Evolutionary conservation across 2,329 filamentous ascomycete genomes (phyloP), one percentile per base, ranked within the genome.

Genomic region (Thelonectria olida): DNA sequence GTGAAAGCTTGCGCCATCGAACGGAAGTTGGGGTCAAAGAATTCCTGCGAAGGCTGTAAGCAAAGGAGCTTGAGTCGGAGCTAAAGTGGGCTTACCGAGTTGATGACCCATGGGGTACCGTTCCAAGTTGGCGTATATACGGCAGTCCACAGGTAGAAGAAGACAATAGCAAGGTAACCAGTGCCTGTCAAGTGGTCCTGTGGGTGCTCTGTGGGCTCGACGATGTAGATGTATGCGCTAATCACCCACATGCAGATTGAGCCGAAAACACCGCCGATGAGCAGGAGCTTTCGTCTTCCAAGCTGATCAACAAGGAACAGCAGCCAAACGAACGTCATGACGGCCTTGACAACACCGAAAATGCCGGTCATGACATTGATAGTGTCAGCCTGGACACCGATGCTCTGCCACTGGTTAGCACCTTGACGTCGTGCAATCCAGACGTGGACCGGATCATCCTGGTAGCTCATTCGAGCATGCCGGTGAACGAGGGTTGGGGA

Each of bases 301-400:
- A 74, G 55, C 22, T 82, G 83, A 68, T 90, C 88, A 63, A 90
- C 87, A 25, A 90, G 79, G 73, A 84, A 85, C 34, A 90, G 77
- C 5, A 90, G 80, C 85, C 88, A 91, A 65, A 90, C 68, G 23
- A 90, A 76, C 0, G 88, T 90, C 58, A 88, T 78, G 5, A 84
- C 78, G 0, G 88, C 89, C 79, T 90, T 90, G 66, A 90, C 84
- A 2, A 90, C 86, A 20, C 88, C 88, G 63, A 90, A 91, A 52
- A 91, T 84, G 20, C 88, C 88, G 0, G 88, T 90, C 8, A 88
- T 89, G 34, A 90, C 42, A 38, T 69, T 69, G n/a, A 67, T 64
- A 6, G 67, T 69, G 53, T 67, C 67, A 0, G 22, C 13, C 17
- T 67, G 54, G 28, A 64, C 54, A 39, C 62, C 62, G 47, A 64